Evolutionary conservation across 129 eudicot species (phyloP), one percentile per base, ranked within the genome.

Genomic region (Arctium minus): DNA sequence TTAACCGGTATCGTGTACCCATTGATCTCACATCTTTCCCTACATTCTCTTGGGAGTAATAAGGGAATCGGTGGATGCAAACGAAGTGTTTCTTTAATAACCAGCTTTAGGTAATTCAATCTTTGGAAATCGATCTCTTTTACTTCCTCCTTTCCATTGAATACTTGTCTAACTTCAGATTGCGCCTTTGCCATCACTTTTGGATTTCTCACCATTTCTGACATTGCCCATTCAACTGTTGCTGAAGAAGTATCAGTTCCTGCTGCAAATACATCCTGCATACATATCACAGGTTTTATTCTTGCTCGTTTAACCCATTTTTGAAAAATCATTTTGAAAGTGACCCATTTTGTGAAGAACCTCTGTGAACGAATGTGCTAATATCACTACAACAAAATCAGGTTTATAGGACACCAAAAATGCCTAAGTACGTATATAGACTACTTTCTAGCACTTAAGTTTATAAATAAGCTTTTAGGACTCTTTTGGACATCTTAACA

Each of bases 41-140:
- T 64, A 17, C 80, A 56, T 56, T 76, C 80, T 76, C 80, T 76
- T 31, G 80, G 80, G 68, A 79, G 74, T 32, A 79, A 37, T 13
- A 70, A 70, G n/a, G 74, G 74, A 33, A 70, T 30, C 0, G 74
- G 74, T 70, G 74, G 35, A 70, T 79, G 82, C 36, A 79, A 38
- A 38, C 82, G 64, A 5, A 79, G 27, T 4, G 75, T 36, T 68
- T 79, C 82, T 40, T 79, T 79, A 18, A 79, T 38, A 7, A 79
- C 82, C 2, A 79, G 38, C 75, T 79, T 79, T 5, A 79, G 11
- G 75, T 79, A 79, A 30, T 39, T 79, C 13, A 79, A 10, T 39
- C 29, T 53, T 13, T 37, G 39, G 36, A 36, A 22, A 67, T 79
- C 82, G 3, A 9, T 68, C 22, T 38, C 75, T 1, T 65, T 68